Evolutionary conservation across 1,139 yeast species (phyloP).

Genomic region (Meyerozyma smithsonii): DNA sequence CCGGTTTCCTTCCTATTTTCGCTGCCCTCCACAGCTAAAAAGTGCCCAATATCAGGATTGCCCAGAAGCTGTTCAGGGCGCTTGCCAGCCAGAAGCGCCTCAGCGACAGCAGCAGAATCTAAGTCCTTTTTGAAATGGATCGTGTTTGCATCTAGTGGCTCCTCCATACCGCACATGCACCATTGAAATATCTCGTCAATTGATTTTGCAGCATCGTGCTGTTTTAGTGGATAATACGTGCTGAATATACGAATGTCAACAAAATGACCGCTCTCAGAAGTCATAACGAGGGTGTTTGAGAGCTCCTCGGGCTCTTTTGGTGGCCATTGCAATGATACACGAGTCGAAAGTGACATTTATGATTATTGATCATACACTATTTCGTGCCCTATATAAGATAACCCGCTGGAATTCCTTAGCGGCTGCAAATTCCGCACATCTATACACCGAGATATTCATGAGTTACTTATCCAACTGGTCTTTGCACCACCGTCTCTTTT

Average conservation of each 20-base stretch:
- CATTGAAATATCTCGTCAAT: conserved; percentile 30
- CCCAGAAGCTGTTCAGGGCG: conserved; percentile 10
- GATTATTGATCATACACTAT: no score
- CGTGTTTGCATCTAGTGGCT: conserved; percentile 22
- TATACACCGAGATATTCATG: neutral
- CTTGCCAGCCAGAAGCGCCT: conserved; percentile 18
- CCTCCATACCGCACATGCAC: conserved; percentile 38
- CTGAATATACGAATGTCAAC: conserved; percentile 38
- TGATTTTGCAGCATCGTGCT: conserved; percentile 9
- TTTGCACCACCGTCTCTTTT: conserved; percentile 13
- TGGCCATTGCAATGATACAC: conserved; percentile 53
- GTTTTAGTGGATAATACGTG: conserved; percentile 19
- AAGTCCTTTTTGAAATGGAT: conserved; percentile 40
- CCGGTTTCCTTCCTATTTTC: conserved; percentile 52
- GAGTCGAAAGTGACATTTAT: conserved; percentile 33
- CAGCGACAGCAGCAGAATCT: conserved; percentile 32
- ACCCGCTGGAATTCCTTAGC: neutral
- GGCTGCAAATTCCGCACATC: conserved; percentile 2
- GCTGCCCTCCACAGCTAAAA: conserved; percentile 32
- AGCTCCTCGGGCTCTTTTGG: conserved; percentile 39
- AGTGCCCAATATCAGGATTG: conserved; percentile 45
- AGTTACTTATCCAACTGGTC: neutral
- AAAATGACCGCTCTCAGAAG: conserved; percentile 39
- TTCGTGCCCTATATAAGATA: neutral
- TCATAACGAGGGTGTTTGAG: conserved; percentile 50